These are phyloP conservation scores for Mycena sanguinolenta DNA, from an alignment of 768 basidiomycete species.

Conservation along the genomic window DNA sequence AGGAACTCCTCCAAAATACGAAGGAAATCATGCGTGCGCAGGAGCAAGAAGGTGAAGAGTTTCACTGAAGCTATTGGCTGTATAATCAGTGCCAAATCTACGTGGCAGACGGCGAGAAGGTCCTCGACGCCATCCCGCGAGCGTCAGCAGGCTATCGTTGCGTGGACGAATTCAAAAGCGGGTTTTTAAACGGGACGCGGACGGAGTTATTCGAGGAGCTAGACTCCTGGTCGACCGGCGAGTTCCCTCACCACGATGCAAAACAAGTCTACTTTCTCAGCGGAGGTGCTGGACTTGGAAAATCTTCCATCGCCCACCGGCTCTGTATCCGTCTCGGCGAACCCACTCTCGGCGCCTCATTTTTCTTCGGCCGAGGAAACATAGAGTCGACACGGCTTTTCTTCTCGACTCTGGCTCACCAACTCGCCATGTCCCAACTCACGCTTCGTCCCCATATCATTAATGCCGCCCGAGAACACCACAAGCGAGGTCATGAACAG, in stretches of 20 bases:
- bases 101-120: conserved; percentile 1
- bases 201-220: conserved; percentile 15
- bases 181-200: conserved; percentile 7
- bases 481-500: conserved; percentile 8
- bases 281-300: conserved; percentile 16
- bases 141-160: conserved; percentile 14
- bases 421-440: conserved; percentile 8
- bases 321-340: conserved; percentile 9
- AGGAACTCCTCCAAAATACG: background rate
- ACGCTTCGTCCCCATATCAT: conserved; percentile 11
- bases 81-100: background rate
- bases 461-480: conserved; percentile 2
- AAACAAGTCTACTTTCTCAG: conserved; percentile 16
- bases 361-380: conserved; percentile 15
- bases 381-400: conserved; percentile 8
- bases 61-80: background rate
- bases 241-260: background rate
- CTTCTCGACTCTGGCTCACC: conserved; percentile 15
- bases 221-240: background rate
- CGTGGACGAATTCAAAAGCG: conserved; percentile 15
- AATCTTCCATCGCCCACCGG: conserved; percentile 19
- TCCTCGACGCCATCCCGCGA: conserved; percentile 3
- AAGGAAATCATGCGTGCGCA: background rate
- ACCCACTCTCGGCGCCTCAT: conserved; percentile 2
- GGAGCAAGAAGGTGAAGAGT: conserved; percentile 12